These are phyloP conservation scores for Bipolaris cookei DNA, from an alignment of 2,329 filamentous ascomycete species.

Conservation along the genomic window DNA sequence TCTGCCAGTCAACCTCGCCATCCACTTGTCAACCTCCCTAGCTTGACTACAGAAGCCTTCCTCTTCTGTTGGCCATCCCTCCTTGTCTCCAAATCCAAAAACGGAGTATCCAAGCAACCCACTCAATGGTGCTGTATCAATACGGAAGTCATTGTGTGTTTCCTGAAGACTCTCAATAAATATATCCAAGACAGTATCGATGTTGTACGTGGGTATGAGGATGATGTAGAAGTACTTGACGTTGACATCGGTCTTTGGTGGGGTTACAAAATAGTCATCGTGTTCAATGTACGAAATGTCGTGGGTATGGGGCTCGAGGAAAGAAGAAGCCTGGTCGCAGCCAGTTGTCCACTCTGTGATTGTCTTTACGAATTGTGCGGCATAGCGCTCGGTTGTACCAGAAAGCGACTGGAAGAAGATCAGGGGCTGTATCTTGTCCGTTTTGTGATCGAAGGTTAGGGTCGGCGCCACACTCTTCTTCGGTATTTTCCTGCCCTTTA, in stretches of 20 bases:
- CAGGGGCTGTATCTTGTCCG: conserved; percentile 69
- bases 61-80: conserved; percentile 89
- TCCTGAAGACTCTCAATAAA: conserved; percentile 88
- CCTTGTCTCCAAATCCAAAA: conserved; percentile 89
- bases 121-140: conserved; percentile 84
- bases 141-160: conserved; percentile 95
- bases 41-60: conserved; percentile 95
- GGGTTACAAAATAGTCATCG: conserved; percentile 87
- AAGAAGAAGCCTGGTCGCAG: conserved; percentile 43
- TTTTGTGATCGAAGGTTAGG: conserved; percentile 35
- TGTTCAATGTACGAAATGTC: conserved; percentile 88
- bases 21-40: conserved; percentile 89
- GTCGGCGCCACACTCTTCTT: conserved; percentile 29
- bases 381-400: conserved; percentile 78
- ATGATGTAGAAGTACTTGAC: conserved; percentile 80
- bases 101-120: conserved; percentile 84
- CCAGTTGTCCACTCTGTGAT: conserved; percentile 56
- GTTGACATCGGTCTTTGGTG: conserved; percentile 65
- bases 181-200: conserved; percentile 87
- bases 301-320: conserved; percentile 68
- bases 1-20: conserved; percentile 88
- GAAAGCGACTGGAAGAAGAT: conserved; percentile 92
- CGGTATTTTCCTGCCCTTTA: conserved; percentile 44
- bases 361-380: conserved; percentile 65
- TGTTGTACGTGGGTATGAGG: conserved; percentile 89